Evolutionary conservation across 140 eudicot species (phyloP).

Genomic region (Stevia rebaudiana): DNA sequence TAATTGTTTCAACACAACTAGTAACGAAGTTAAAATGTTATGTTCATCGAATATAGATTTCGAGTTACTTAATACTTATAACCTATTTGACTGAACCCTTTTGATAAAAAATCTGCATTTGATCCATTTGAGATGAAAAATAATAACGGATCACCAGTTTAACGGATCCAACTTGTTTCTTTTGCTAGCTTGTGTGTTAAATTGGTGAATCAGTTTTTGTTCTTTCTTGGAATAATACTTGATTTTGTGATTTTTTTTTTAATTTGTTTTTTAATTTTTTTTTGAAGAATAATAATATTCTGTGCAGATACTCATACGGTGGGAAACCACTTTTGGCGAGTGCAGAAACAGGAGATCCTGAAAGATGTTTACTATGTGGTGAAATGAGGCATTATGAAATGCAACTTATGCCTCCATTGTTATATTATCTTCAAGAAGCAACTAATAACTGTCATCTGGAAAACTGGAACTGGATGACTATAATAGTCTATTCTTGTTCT

Average conservation of each 20-base stretch:
- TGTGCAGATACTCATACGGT: slow-evolving; percentile 63
- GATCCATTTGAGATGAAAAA: neutral
- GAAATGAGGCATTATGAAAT: slow-evolving; percentile 70
- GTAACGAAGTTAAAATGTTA: neutral
- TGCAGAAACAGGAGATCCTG: slow-evolving; percentile 46
- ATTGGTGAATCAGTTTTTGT: neutral
- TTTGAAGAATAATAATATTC: neutral
- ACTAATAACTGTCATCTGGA: slow-evolving; percentile 38
- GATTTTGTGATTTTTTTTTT: neutral
- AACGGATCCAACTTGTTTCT: neutral
- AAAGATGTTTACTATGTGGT: slow-evolving; percentile 64
- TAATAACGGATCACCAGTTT: too few relatives aligned
- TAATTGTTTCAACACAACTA: neutral
- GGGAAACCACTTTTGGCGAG: slow-evolving; percentile 79
- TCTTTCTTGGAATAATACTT: neutral
- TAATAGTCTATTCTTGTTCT: slow-evolving; percentile 73
- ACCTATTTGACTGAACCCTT: neutral
- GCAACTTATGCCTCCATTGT: slow-evolving; percentile 84
- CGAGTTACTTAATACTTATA: neutral
- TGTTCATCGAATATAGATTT: neutral
- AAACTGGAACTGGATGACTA: slow-evolving; percentile 80
- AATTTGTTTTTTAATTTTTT: neutral
- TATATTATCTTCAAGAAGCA: slow-evolving; percentile 70
- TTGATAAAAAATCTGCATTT: neutral
- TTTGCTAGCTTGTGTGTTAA: neutral